A percentile compares a stretch with the other conserved stretches of the same genome.
These are phyloP conservation scores for Trichocomaceae sp. DNA, from an alignment of 2,329 filamentous ascomycete genomes.

Conservation along the genomic window DNA sequence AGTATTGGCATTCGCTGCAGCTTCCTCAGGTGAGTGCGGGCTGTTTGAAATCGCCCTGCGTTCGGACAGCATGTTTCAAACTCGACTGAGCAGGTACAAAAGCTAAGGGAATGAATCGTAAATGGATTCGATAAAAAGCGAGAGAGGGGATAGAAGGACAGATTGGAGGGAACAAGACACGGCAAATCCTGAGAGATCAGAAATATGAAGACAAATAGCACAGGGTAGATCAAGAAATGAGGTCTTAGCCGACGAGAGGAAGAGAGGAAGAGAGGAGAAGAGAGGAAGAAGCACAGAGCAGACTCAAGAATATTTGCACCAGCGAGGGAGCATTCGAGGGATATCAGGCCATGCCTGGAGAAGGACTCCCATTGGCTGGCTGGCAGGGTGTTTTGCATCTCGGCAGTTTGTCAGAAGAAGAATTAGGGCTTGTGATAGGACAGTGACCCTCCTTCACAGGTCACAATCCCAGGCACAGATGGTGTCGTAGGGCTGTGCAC, in stretches of 20 bases:
- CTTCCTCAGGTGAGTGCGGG: constrained; percentile 39
- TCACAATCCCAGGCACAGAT: neutral
- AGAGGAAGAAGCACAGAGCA: neutral
- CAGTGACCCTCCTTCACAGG: neutral
- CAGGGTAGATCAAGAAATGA: constrained; percentile 2
- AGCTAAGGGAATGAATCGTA: neutral
- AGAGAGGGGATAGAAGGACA: neutral
- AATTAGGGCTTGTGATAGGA: constrained; percentile 3
- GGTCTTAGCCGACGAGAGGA: neutral
- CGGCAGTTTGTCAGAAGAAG: neutral
- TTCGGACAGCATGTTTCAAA: constrained; percentile 10
- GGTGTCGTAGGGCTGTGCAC: neutral
- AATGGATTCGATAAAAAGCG: neutral
- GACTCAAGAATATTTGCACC: neutral
- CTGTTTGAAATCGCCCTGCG: constrained; percentile 24
- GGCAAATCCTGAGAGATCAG: neutral
- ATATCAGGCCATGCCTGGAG: neutral
- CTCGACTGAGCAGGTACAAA: neutral
- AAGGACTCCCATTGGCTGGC: neutral
- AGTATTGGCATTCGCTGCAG: constrained; percentile 53
- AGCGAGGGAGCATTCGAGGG: neutral
- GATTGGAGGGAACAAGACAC: constrained; percentile 4
- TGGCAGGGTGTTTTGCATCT: neutral
- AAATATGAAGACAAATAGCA: constrained; percentile 6
- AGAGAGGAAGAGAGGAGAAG: neutral